phyloP scores from a whole-genome alignment of 441 rosid genomes.

The Metrosideros polymorpha region DNA sequence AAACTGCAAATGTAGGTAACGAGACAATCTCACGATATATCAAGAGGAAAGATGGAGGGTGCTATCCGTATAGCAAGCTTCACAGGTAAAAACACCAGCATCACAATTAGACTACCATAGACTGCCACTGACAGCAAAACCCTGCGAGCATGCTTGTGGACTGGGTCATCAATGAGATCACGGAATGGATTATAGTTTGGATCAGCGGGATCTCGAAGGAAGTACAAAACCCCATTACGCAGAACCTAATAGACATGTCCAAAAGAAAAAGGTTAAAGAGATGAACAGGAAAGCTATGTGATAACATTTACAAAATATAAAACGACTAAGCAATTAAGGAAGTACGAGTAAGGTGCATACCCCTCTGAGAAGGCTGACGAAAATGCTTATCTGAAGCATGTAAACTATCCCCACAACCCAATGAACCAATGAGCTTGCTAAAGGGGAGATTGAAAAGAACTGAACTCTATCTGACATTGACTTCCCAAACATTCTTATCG shows the following conservation, averaged over 20 bases:
- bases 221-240: conserved; percentile 84
- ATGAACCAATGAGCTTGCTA: conserved; percentile 95
- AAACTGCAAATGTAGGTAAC: background rate
- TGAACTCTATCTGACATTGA: conserved; percentile 85
- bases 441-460: conserved; percentile 76
- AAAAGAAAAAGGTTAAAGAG: background rate
- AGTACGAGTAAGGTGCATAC: conserved; percentile 25
- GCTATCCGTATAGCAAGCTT: conserved; percentile 90
- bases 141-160: conserved; percentile 93
- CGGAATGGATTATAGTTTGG: conserved; percentile 96
- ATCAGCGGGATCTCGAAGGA: conserved; percentile 94
- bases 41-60: conserved; percentile 89
- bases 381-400: conserved; percentile 99
- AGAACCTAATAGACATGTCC: conserved; percentile 47
- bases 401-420: conserved; percentile 98
- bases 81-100: conserved; percentile 96
- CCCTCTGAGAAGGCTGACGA: conserved; percentile 99
- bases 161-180: conserved; percentile 96
- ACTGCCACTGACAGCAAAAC: conserved; percentile 89
- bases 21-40: conserved; percentile 63
- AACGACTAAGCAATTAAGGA: background rate
- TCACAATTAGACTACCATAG: conserved; percentile 92
- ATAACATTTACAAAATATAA: background rate
- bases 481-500: conserved; percentile 92
- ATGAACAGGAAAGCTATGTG: background rate